Evolutionary conservation across 1,284 basidiomycete genomes (phyloP), one percentile per base, ranked within the genome.

Genomic region (Moesziomyces antarcticus): DNA sequence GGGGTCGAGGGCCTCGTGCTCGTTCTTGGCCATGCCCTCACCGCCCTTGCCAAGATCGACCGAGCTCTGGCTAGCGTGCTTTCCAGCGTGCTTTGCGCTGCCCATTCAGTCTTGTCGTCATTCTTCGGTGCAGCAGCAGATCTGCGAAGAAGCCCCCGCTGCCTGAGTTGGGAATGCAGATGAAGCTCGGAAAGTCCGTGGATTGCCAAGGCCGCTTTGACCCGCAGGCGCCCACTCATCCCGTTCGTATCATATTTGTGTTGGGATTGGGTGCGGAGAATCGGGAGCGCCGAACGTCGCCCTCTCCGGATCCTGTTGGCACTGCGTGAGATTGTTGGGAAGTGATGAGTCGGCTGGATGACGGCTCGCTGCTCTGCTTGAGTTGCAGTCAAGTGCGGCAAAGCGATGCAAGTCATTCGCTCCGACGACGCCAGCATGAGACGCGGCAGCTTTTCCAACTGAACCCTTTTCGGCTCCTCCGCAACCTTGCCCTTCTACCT

Each of bases 1-100:
- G 40, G 46, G 43, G 33, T 27, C 11, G 25, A 21, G 13, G 10
- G 27, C 54, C 22, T 47, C 48, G 41, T 35, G 22, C n/a, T 33
- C 21, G 22, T 43, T 42, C 30, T 40, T 56, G 54, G 54, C 46
- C 42, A 45, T 37, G 48, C 42, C 25, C 25, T 33, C 10, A 13
- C 30, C 42, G 22, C 45, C 46, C 40, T 22, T 22, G 27, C 18
- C 21, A 20, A 30, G 47, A 35, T 49, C 30, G 47, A 33, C 47
- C 25, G 16, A 55, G 53, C 44, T 47, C 20, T 47, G 20, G 8
- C 24, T 40, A 46, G 53, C 53, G 24, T n/a, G n/a, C n/a, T n/a
- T n/a, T n/a, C n/a, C n/a, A n/a, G n/a, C n/a, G n/a, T n/a, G n/a
- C 24, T 42, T 16, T 21, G 22, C 42, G 16, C 11, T 5, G 18